phyloP scores from a whole-genome alignment of 2,329 filamentous ascomycete species.

The Cordyceps javanica region DNA sequence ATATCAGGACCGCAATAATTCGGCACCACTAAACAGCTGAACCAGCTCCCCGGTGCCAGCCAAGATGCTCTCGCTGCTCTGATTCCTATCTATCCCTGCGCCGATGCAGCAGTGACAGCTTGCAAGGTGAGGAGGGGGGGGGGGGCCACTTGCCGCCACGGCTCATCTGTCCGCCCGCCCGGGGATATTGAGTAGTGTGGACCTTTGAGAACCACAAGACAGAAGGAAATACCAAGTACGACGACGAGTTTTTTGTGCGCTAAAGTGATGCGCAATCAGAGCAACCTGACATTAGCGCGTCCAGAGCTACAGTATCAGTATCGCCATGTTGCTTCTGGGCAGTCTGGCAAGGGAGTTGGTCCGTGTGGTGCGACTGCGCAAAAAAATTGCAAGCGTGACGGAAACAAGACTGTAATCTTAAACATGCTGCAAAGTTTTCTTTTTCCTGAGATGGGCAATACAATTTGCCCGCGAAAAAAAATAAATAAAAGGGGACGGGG shows the following conservation, averaged over 20 bases:
- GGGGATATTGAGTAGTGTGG: slow-evolving; percentile 6
- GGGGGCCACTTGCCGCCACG: slow-evolving; percentile 11
- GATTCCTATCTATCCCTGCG: not conserved
- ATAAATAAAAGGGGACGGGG: not conserved
- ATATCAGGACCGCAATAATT: slow-evolving; percentile 2
- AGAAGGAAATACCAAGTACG: not conserved
- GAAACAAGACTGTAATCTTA: not conserved
- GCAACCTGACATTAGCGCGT: not conserved
- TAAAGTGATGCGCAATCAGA: not conserved
- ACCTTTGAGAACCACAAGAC: not conserved
- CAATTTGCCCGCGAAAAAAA: too few species aligned
- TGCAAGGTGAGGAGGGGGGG: not conserved
- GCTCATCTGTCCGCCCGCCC: slow-evolving; percentile 13
- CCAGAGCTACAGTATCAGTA: too few species aligned
- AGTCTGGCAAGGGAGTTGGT: not conserved
- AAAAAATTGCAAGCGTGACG: not conserved
- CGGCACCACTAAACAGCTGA: slow-evolving; percentile 4
- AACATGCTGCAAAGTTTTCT: not conserved
- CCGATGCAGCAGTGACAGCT: not conserved
- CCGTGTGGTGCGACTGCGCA: not conserved
- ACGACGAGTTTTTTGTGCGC: not conserved
- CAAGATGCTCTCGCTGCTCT: not conserved
- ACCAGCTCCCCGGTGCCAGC: slow-evolving; percentile 11
- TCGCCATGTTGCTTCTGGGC: not conserved
- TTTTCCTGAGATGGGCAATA: not conserved